phyloP scores from a whole-genome alignment of 306 rosid species.

The Prinsepia uniflora region DNA sequence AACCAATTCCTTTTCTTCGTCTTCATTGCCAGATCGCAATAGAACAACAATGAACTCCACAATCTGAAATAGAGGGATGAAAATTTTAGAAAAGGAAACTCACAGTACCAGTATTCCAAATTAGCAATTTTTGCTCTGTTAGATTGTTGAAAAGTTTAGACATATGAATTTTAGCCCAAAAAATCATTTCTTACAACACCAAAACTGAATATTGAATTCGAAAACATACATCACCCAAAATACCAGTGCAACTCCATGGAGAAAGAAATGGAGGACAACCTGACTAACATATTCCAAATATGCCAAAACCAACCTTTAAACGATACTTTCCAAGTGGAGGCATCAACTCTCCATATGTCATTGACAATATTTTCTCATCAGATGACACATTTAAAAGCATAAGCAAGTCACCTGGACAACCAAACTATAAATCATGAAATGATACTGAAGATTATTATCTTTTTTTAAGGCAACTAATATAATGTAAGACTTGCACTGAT shows the following conservation, averaged over 20 bases:
- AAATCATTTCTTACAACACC: not conserved
- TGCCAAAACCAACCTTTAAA: conserved; percentile 60
- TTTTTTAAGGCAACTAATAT: not conserved
- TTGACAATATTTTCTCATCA: conserved; percentile 73
- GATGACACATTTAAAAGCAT: conserved; percentile 66
- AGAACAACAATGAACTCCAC: conserved; percentile 94
- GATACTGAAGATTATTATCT: not conserved
- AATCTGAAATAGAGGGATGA: conserved; percentile 48
- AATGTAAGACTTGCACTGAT: not conserved
- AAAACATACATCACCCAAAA: not conserved
- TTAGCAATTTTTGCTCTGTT: not conserved
- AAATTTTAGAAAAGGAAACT: conserved; percentile 15
- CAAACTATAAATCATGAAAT: conserved; percentile 13
- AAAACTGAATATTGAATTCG: not conserved
- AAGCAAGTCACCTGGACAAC: conserved; percentile 75
- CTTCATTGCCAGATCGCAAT: conserved; percentile 65
- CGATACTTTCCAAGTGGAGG: conserved; percentile 99
- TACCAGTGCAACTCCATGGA: not conserved
- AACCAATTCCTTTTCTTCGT: conserved; percentile 81
- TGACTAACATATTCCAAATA: not conserved
- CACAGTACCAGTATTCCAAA: conserved; percentile 1
- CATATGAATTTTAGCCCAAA: not conserved
- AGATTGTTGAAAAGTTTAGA: not conserved
- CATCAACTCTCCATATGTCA: conserved; percentile 89
- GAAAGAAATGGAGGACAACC: not conserved